Evolutionary conservation across 2,329 filamentous ascomycete genomes (phyloP).

Genomic region (Didymella pomorum): DNA sequence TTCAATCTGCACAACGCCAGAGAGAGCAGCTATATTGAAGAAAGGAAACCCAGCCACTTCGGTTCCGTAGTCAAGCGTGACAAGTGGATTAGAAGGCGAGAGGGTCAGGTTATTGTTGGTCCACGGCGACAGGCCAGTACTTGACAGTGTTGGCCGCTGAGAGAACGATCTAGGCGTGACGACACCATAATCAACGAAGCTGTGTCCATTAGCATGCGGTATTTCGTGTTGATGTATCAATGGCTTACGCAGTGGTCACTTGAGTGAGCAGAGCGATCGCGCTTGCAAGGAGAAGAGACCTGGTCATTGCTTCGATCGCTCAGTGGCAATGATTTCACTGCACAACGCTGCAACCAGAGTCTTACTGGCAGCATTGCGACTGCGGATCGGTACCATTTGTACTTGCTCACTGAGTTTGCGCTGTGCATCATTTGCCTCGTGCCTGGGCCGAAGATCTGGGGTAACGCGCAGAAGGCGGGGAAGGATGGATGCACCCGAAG

Average conservation of each 20-base stretch:
- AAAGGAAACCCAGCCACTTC: constrained; percentile 21
- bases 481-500: neutral
- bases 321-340: neutral
- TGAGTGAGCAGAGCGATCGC: neutral
- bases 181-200: neutral
- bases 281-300: neutral
- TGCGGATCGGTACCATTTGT: neutral
- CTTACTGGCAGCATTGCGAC: neutral
- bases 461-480: constrained; percentile 6
- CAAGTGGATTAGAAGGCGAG: constrained; percentile 13
- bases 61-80: constrained; percentile 25
- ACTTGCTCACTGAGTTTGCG: neutral
- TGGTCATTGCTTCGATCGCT: neutral
- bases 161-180: constrained; percentile 1
- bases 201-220: neutral
- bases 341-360: neutral
- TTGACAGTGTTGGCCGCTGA: neutral
- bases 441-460: constrained; percentile 4
- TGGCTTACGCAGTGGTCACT: neutral
- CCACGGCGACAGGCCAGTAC: neutral
- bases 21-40: constrained; percentile 8
- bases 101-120: constrained; percentile 1
- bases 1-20: constrained; percentile 15
- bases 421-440: neutral
- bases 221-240: neutral